A percentile compares a stretch with the other conserved stretches of the same genome.
Evolutionary conservation across 2,329 filamentous ascomycete species (phyloP).

Genomic region (Domatiomyces globalis): DNA sequence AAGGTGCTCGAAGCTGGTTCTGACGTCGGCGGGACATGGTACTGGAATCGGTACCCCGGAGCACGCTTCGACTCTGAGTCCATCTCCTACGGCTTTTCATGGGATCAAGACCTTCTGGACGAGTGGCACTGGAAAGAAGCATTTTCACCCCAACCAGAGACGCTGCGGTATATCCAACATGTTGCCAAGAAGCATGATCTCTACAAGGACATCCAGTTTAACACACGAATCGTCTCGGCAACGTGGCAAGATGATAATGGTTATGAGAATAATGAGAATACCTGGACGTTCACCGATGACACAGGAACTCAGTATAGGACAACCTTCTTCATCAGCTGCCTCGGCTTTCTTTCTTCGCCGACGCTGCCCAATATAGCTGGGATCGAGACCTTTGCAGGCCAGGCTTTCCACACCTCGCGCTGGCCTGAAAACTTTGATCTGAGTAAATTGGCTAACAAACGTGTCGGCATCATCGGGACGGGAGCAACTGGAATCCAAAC

Average conservation of each 20-base stretch:
- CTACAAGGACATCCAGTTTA: conserved; percentile 23
- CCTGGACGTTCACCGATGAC: conserved; percentile 8
- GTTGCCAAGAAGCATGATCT: conserved; percentile 27
- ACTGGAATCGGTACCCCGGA: conserved; percentile 44
- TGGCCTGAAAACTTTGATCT: conserved; percentile 15
- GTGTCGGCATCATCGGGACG: conserved; percentile 32
- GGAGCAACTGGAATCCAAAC: conserved; percentile 31
- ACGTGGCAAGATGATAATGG: conserved; percentile 5
- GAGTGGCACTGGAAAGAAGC: conserved; percentile 34
- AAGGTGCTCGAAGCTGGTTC: conserved; percentile 25
- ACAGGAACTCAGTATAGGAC: conserved; percentile 6
- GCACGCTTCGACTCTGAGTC: conserved; percentile 41
- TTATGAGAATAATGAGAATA: neutral
- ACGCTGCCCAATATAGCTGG: conserved; percentile 19
- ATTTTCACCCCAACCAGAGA: conserved; percentile 27
- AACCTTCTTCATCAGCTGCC: conserved; percentile 8
- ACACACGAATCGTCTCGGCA: conserved; percentile 16
- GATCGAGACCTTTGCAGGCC: conserved; percentile 15
- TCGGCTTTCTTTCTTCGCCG: conserved; percentile 10
- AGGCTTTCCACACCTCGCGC: conserved; percentile 18
- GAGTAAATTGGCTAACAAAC: conserved; percentile 21
- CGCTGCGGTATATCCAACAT: conserved; percentile 28
- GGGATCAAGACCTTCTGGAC: conserved; percentile 25
- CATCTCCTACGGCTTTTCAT: conserved; percentile 40
- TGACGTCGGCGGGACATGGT: conserved; percentile 31